phyloP scores from a whole-genome alignment of 306 rosid genomes.

The Quercus variabilis region DNA sequence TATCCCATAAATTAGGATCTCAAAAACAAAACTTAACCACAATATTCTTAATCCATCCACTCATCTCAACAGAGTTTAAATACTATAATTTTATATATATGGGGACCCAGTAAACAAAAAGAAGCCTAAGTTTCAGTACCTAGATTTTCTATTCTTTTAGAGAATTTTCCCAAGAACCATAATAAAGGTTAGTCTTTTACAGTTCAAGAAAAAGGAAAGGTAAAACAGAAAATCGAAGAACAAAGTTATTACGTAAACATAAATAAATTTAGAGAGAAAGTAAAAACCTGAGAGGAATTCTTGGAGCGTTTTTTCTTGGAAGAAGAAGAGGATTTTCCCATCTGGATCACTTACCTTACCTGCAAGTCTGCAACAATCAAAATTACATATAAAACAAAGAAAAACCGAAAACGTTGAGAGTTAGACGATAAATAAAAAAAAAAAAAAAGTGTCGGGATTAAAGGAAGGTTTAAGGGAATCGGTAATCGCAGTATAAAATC shows the following conservation, averaged over 20 bases:
- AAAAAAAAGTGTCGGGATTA: not conserved
- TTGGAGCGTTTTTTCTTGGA: conserved; percentile 58
- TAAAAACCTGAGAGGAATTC: conserved; percentile 58
- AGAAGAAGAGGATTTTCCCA: conserved; percentile 81
- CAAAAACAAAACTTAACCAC: not conserved
- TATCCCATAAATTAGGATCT: not conserved
- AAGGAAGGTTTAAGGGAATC: not conserved
- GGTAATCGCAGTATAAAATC: not conserved
- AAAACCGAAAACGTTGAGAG: not conserved
- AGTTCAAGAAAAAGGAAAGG: not conserved
- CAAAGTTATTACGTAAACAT: not conserved
- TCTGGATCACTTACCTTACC: conserved; percentile 32
- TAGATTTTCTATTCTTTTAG: not conserved
- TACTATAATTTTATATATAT: not conserved
- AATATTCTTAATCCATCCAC: not conserved
- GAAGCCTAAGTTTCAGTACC: not conserved
- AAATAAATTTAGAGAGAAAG: not conserved
- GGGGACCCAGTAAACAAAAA: not conserved
- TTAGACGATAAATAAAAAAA: not conserved
- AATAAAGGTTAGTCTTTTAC: not conserved
- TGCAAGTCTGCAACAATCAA: conserved; percentile 61
- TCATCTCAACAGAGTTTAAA: not conserved
- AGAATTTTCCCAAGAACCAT: not conserved
- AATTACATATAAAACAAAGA: conserved; percentile 14
- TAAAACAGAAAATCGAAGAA: conserved; percentile 11